Base-by-base conservation (phyloP, 1,139 yeast genomes). In the Arxiozyma heterogenica region DNA sequence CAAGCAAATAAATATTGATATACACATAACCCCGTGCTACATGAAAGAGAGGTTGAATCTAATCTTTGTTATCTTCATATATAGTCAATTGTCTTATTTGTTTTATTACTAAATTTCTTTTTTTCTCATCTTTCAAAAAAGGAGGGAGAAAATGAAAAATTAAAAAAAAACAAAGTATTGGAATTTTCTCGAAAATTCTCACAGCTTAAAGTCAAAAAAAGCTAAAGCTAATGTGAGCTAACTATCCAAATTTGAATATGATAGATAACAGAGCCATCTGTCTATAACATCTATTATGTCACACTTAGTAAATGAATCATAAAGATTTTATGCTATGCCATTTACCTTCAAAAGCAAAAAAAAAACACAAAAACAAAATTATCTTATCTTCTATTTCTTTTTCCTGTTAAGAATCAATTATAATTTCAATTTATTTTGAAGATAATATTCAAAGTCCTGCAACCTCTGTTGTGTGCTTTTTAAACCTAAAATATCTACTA, bases 401-500 rank as follows among this genome's bases (percentile, higher is more conserved):
- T 34, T 34, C 8, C 2, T 11, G 30, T 2, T 2, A 27, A 34
- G 17, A n/a, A 34, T 12, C 4, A 12, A 15, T 34, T 15, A 34
- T n/a, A 15, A 34, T 4, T 34, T 34, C 4, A 34, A n/a, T 34
- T 15, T 34, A 34, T 34, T 34, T 34, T 34, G 39, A 34, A 34
- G 39, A 38, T 46, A 18, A 18, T n/a, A 5, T 46, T 34, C 42
- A 38, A 46, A 46, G 5, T 34, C 20, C 6, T 46, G 27, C 15
- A 81, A 57, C 64, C 89, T 74, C 7, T 54, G 49, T 15, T 61
- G 59, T 7, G 74, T 67, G 57, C 77, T 81, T 12, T 73, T 69
- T 1, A 64, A 55, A 0, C 94, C 93, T 17, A 89, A 62, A 5
- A 86, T 64, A 0, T 76, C 77, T 23, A 84, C 66, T 47, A 87